Evolutionary conservation across 2,329 filamentous ascomycete genomes (phyloP).

Genomic region (Penicillium sp.): DNA sequence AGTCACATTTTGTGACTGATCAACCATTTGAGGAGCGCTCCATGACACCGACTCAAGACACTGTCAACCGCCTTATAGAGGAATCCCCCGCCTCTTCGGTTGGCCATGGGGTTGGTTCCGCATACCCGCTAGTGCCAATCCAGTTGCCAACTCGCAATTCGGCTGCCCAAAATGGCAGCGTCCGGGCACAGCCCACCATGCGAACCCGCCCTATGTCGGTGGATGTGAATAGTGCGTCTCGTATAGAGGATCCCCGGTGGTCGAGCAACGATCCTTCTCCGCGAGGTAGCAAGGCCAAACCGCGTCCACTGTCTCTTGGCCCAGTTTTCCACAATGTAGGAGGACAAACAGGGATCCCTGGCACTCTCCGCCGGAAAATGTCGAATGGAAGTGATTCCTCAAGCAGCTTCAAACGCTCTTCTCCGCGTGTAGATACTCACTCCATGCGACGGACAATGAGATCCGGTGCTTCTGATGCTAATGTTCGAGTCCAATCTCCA

Average conservation of each 20-base stretch:
- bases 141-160: conserved; percentile 7
- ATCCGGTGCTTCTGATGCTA: conserved; percentile 40
- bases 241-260: conserved; percentile 12
- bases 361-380: conserved; percentile 51
- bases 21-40: conserved; percentile 18
- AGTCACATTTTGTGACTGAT: conserved; percentile 10
- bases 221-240: conserved; percentile 13
- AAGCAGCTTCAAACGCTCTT: conserved; percentile 75
- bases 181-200: conserved; percentile 13
- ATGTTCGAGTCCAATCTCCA: conserved; percentile 35
- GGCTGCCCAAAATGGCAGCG: conserved; percentile 5
- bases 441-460: conserved; percentile 76
- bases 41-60: conserved; percentile 22
- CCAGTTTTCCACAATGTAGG: conserved; percentile 20
- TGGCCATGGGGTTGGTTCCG: conserved; percentile 18
- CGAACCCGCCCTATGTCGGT: conserved; percentile 23
- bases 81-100: conserved; percentile 21
- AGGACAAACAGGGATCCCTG: conserved; percentile 7
- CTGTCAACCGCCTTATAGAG: conserved; percentile 15
- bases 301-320: conserved; percentile 26
- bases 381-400: conserved; percentile 66
- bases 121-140: conserved; percentile 20
- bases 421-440: conserved; percentile 49
- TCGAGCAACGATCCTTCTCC: conserved; percentile 7
- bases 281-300: conserved; percentile 12